Evolutionary conservation across 2,329 filamentous ascomycete species (phyloP).

Genomic region (Colletotrichum shisoi): DNA sequence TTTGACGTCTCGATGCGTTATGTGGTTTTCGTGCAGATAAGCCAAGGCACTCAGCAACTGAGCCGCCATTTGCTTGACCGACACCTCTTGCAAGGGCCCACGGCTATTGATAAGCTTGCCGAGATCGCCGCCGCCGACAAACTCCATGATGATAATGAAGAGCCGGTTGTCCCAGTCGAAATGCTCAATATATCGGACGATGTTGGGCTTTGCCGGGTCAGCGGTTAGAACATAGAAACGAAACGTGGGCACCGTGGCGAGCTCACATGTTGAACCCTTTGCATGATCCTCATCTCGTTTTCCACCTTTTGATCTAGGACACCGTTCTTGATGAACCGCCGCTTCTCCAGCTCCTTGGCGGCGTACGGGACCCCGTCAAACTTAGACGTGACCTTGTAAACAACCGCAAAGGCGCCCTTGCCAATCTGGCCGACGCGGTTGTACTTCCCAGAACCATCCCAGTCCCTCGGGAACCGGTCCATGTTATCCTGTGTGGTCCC

Average conservation of each 20-base stretch:
- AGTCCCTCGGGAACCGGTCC: slow-evolving; percentile 65
- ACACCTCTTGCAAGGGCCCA: slow-evolving; percentile 69
- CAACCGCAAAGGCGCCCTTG: slow-evolving; percentile 92
- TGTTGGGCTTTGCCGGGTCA: slow-evolving; percentile 68
- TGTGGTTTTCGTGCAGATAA: slow-evolving; percentile 86
- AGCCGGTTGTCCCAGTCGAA: slow-evolving; percentile 81
- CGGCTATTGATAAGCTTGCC: slow-evolving; percentile 72
- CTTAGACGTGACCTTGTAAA: slow-evolving; percentile 88
- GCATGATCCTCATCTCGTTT: slow-evolving; percentile 98
- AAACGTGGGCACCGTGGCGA: slow-evolving; percentile 23
- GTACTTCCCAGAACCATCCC: slow-evolving; percentile 85
- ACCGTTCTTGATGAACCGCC: slow-evolving; percentile 91
- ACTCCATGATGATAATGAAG: slow-evolving; percentile 98
- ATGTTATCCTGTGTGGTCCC: slow-evolving; percentile 46
- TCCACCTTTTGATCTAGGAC: slow-evolving; percentile 89
- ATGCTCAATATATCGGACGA: slow-evolving; percentile 90
- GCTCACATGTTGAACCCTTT: slow-evolving; percentile 79
- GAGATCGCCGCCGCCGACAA: slow-evolving; percentile 81
- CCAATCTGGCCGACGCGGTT: slow-evolving; percentile 84
- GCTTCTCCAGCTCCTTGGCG: slow-evolving; percentile 94
- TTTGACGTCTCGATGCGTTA: slow-evolving; percentile 98
- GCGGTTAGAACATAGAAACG: slow-evolving; percentile 5
- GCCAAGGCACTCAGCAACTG: slow-evolving; percentile 83
- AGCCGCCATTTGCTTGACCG: slow-evolving; percentile 74
- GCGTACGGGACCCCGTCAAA: slow-evolving; percentile 84